Evolutionary conservation across 208 protist genomes (phyloP), one percentile per base, ranked within the genome.

Genomic region (Herpetomonas muscarum): DNA sequence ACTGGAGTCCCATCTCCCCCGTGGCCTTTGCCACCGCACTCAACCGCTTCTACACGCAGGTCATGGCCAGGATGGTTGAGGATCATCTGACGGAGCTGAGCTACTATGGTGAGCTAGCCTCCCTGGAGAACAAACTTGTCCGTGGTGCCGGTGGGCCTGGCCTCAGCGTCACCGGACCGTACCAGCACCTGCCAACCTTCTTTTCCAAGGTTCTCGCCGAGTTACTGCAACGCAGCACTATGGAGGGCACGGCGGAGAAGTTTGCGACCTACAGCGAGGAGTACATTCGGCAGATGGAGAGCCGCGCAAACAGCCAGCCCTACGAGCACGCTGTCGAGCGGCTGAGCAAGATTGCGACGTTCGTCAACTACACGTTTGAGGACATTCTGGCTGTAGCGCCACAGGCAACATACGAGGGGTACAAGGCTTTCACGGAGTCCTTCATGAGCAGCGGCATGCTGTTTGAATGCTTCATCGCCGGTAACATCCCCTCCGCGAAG

Each of bases 61-160:
- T 93, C 3, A 75, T 87, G 76, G 39, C 31, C 39, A 28, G 49
- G 28, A 76, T 93, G 22, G 45, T 90, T 21, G 24, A 55, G 12
- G 67, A 81, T 42, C 57, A 53, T 17, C 19, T 87, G 25, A 74
- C 70, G 3, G 81, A 88, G 70, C 45, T 71, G 9, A 48, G 65
- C 42, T 93, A 93, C 67, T 83, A 78, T 68, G 86, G 79, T 12
- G 42, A 73, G 34, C 55, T 90, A 29, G 86, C 82, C 1, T 74
- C 82, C 15, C 47, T 93, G 25, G 34, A 72, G 3, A 90, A 90
- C 53, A 29, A 47, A 6, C 48, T 90, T 17, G 2, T 52, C 15
- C 31, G 61, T 7, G 9, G 22, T 2, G 0, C 49, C 15, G 71
- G 74, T 9, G 86, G 81, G 2, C 49, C 87, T 5, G 53, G 34